Base-by-base conservation (phyloP, 495 filamentous ascomycete species). In the Penicillium waksmanii region DNA sequence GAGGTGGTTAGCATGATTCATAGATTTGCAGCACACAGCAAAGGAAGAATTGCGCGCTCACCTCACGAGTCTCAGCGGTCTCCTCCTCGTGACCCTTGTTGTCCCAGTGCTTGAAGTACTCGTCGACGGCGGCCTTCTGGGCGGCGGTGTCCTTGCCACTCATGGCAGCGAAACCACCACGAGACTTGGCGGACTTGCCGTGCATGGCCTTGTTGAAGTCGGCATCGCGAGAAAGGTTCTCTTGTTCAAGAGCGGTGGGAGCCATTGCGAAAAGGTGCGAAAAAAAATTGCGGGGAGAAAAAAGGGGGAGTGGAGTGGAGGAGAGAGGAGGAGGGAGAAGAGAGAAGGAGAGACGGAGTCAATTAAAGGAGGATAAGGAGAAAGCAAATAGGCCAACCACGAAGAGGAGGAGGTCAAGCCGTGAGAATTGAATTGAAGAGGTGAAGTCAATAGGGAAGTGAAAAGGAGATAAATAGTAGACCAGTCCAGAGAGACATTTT, bases 41-140 rank as follows among this genome's bases (percentile, higher is more conserved):
- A 53, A 13, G 27, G 11, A 38, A 34, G 13, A 15, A 55, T 17
- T 49, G 10, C 13, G 27, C 83, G 40, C 27, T 31, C 74, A 91
- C 91, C 76, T 91, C 89, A 66, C 95, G 87, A 60, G 82, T 87
- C 56, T 85, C 89, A 27, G 85, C 84, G 0, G 94, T 98, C 84
- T 98, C 95, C 23, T 83, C 81, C 43, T 81, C 85, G 40, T 79
- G 90, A 56, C 73, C 73, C 81, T 98, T 95, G 82, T 96, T 91
- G 78, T 98, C 95, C 90, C 94, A 98, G 77, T 97, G 96, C 87
- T 97, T 98, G 86, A 97, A 98, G 80, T 98, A 98, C 77, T 98
- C 94, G 68, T 97, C 93, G 35, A 96, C 85, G 51, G 95, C 94
- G 50, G 91, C 85, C 78, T 93, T 86, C 73, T 98, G 91, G 3